Evolutionary conservation across 73 alveolate genomes (phyloP).

Genomic region (Tetrahymena thermophila): DNA sequence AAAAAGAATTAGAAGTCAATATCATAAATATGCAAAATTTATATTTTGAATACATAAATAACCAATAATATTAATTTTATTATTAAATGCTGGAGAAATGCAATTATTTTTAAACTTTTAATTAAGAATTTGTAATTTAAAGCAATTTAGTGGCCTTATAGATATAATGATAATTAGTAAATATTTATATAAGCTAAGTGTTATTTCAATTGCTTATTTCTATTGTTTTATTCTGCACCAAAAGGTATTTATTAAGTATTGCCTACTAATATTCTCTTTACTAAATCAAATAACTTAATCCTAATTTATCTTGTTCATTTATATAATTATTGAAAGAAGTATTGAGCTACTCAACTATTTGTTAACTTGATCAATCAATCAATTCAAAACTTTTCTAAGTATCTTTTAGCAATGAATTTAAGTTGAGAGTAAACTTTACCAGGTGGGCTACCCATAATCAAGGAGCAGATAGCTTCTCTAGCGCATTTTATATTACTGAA

Average conservation of each 20-base stretch:
- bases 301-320: neutral
- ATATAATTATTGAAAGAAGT: neutral
- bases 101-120: neutral
- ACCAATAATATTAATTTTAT: neutral
- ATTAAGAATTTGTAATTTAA: neutral
- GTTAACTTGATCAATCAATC: neutral
- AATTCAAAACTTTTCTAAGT: constrained; percentile 24
- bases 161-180: neutral
- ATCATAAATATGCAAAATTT: neutral
- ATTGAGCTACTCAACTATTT: neutral
- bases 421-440: constrained; percentile 98
- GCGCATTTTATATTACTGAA: constrained; percentile 92
- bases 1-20: neutral
- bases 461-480: constrained; percentile 93
- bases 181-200: neutral
- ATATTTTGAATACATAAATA: neutral
- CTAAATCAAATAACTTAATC: neutral
- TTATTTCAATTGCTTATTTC: neutral
- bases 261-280: neutral
- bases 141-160: neutral
- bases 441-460: constrained; percentile 98
- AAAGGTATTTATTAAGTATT: neutral
- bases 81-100: neutral
- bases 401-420: constrained; percentile 87
- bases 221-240: neutral